Conservation (phyloP, 306 rosid genomes). For the Sicyos baderoa region DNA sequence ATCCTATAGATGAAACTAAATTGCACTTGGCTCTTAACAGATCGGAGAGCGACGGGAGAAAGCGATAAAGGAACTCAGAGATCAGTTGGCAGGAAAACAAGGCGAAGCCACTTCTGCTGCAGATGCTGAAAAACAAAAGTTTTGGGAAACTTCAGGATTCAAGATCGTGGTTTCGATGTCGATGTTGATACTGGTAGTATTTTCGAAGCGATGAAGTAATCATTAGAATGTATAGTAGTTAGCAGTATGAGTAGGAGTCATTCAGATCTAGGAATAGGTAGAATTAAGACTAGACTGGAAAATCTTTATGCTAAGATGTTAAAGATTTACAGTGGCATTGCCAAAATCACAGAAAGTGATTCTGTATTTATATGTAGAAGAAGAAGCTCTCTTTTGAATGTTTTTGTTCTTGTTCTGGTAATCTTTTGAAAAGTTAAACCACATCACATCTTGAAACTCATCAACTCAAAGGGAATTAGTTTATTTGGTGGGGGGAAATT, state of each 20-base stretch:
- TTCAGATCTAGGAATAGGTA: constrained; percentile 2
- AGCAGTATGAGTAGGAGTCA: neutral
- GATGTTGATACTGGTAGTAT: constrained; percentile 68
- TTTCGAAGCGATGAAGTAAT: constrained; percentile 65
- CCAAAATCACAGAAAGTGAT: constrained; percentile 10
- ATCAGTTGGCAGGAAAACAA: constrained; percentile 66
- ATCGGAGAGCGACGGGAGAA: constrained; percentile 85
- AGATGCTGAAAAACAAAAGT: constrained; percentile 47
- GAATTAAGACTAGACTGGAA: neutral
- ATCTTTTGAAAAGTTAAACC: neutral
- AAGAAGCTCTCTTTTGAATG: neutral
- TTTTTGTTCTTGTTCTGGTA: neutral
- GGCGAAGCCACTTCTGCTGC: constrained; percentile 19
- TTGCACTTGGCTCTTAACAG: constrained; percentile 32
- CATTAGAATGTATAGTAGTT: constrained; percentile 15
- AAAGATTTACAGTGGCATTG: constrained; percentile 7
- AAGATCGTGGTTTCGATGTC: constrained; percentile 76
- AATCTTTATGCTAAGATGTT: constrained; percentile 12
- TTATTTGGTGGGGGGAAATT: neutral
- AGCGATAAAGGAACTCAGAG: constrained; percentile 75
- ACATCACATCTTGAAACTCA: neutral
- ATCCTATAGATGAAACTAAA: neutral
- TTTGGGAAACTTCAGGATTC: constrained; percentile 88
- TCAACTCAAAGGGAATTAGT: neutral
- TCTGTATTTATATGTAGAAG: constrained; percentile 1